These are phyloP conservation scores for Sugiyamaella neomexicana DNA, from an alignment of 1,139 yeast species.

Conservation along the genomic window DNA sequence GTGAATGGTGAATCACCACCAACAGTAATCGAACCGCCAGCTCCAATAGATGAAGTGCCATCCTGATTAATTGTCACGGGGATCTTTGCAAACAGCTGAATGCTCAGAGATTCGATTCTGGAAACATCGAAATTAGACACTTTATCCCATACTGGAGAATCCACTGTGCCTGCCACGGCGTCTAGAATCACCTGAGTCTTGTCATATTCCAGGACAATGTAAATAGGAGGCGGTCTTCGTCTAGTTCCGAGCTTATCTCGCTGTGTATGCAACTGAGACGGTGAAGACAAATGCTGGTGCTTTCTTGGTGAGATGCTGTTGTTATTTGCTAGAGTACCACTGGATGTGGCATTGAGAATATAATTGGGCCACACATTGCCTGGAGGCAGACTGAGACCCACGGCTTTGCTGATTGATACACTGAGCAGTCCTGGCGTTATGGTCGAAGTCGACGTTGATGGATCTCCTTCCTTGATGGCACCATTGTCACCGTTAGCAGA, in stretches of 20 bases:
- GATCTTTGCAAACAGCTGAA: conserved; percentile 74
- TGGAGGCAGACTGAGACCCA: conserved; percentile 62
- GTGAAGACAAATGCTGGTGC: conserved; percentile 19
- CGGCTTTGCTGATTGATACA: conserved; percentile 65
- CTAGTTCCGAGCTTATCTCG: conserved; percentile 12
- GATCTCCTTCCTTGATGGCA: conserved; percentile 15
- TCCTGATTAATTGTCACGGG: conserved; percentile 43
- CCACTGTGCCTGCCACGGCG: conserved; percentile 69
- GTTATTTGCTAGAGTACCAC: neutral
- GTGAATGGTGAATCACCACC: conserved; percentile 24
- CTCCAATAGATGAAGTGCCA: conserved; percentile 11
- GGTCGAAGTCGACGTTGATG: conserved; percentile 35
- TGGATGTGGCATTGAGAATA: conserved; percentile 20
- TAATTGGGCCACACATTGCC: conserved; percentile 35
- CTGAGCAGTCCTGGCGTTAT: conserved; percentile 67
- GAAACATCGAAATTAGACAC: conserved; percentile 92
- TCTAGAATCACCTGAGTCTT: conserved; percentile 78
- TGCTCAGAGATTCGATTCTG: conserved; percentile 55
- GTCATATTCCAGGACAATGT: conserved; percentile 48
- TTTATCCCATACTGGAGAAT: conserved; percentile 73
- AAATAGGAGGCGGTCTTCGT: conserved; percentile 38
- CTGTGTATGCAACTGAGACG: conserved; percentile 13
- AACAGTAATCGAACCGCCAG: conserved; percentile 11
- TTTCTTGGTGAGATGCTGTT: conserved; percentile 33
- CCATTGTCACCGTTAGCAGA: conserved; percentile 12